phyloP scores from a whole-genome alignment of 306 rosid genomes.

The Purshia tridentata region DNA sequence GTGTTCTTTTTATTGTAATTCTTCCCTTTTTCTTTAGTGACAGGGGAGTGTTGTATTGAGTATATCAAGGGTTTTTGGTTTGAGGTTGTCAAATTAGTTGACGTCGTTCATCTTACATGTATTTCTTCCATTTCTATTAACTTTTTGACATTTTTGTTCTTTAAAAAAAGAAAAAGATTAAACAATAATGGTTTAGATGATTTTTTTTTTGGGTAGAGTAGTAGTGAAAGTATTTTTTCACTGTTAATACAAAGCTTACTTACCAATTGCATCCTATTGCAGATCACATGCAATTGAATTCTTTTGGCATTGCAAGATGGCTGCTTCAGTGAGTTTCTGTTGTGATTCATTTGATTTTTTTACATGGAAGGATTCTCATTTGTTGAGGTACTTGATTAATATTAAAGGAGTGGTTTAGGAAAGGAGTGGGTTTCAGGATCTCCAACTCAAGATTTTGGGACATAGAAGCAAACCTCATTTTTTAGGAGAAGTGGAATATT shows the following conservation, averaged over 20 bases:
- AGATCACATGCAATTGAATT: slow-evolving; percentile 43
- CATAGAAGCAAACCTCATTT: not conserved
- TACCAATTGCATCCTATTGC: slow-evolving; percentile 16
- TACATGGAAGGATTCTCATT: slow-evolving; percentile 16
- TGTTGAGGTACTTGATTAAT: slow-evolving; percentile 5
- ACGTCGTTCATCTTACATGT: not conserved
- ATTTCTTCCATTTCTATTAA: not conserved
- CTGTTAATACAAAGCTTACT: not conserved
- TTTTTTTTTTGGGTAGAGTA: too few relatives aligned
- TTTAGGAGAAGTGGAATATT: slow-evolving; percentile 10
- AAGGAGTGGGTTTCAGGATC: slow-evolving; percentile 6
- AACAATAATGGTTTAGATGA: not conserved
- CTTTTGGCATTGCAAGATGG: slow-evolving; percentile 12
- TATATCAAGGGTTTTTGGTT: not conserved
- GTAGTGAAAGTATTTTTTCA: not conserved
- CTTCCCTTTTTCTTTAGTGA: not conserved
- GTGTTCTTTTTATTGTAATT: not conserved
- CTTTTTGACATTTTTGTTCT: not conserved
- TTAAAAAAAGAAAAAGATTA: not conserved
- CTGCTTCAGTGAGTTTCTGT: slow-evolving; percentile 6
- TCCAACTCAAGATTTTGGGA: slow-evolving; percentile 12
- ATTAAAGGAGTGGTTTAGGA: too few relatives aligned
- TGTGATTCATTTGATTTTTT: slow-evolving; percentile 4
- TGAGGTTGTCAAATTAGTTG: not conserved
- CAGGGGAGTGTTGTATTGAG: not conserved